Percentiles rank a stretch among this genome's conserved stretches.
Conservation (phyloP, 2,329 filamentous ascomycete species). For the Dactylellina cionopaga region DNA sequence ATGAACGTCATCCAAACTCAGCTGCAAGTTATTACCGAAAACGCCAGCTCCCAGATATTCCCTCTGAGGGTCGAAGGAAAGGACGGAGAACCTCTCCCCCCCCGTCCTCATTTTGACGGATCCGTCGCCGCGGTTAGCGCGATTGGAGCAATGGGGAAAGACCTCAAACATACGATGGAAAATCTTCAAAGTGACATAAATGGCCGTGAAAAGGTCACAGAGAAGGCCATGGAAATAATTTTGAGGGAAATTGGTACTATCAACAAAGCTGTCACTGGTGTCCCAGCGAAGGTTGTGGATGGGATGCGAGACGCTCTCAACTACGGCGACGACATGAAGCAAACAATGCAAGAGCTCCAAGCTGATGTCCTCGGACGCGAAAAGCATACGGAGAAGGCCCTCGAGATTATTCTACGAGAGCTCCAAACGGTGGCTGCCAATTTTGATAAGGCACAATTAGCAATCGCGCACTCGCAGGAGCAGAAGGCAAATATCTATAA, state of each 20-base stretch:
- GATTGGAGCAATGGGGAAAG: slow-evolving; percentile 77
- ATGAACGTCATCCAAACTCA: slow-evolving; percentile 51
- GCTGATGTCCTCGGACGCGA: slow-evolving; percentile 46
- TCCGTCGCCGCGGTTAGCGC: slow-evolving; percentile 63
- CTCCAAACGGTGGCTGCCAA: slow-evolving; percentile 49
- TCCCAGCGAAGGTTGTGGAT: slow-evolving; percentile 38
- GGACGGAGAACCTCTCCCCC: slow-evolving; percentile 18
- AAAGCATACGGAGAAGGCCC: slow-evolving; percentile 49
- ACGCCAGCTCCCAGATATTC: slow-evolving; percentile 32
- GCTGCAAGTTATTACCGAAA: slow-evolving; percentile 42
- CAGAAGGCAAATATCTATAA: slow-evolving; percentile 35
- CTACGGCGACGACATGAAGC: slow-evolving; percentile 44
- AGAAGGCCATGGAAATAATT: slow-evolving; percentile 74
- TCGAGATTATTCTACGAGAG: slow-evolving; percentile 50
- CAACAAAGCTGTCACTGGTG: slow-evolving; percentile 34
- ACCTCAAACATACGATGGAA: slow-evolving; percentile 84
- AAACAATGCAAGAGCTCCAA: slow-evolving; percentile 45
- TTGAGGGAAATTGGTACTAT: slow-evolving; percentile 45
- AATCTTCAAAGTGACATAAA: slow-evolving; percentile 80
- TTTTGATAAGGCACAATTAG: slow-evolving; percentile 50
- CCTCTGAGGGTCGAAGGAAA: neutral
- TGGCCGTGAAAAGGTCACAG: slow-evolving; percentile 76
- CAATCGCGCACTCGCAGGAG: slow-evolving; percentile 46
- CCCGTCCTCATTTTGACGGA: slow-evolving; percentile 30
- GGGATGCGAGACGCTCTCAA: slow-evolving; percentile 21